Conservation (phyloP, 805 yeast genomes). For the Jamesozyma jinghongensis region DNA sequence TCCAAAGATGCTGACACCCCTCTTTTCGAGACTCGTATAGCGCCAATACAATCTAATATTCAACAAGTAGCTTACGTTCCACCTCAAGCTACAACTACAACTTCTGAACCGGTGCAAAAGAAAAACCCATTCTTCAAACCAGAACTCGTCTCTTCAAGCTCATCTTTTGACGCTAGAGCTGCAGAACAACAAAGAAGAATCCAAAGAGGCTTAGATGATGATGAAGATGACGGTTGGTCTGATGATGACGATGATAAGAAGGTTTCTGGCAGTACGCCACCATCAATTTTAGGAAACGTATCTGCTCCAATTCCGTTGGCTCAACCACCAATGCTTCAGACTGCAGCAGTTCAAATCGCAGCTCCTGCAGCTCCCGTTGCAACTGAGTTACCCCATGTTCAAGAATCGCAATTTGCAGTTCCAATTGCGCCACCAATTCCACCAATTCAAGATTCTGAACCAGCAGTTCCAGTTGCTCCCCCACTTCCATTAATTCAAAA, state of each 20-base stretch:
- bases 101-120: conserved; percentile 12
- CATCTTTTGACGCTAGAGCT: conserved; percentile 43
- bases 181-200: conserved; percentile 59
- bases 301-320: conserved; percentile 17
- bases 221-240: conserved; percentile 29
- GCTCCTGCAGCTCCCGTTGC: conserved; percentile 17
- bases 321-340: not conserved
- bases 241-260: conserved; percentile 30
- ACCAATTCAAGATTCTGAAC: conserved; percentile 5
- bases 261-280: not conserved
- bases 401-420: conserved; percentile 24
- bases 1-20: not conserved
- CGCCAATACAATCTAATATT: not conserved
- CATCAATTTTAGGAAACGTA: not conserved
- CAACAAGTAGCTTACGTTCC: not conserved
- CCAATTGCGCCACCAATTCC: conserved; percentile 40
- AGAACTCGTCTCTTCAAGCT: conserved; percentile 16
- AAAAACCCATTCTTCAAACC: conserved; percentile 48
- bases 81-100: not conserved
- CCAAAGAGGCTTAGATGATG: conserved; percentile 43
- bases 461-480: conserved; percentile 20
- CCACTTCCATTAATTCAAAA: conserved; percentile 5
- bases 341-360: not conserved
- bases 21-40: not conserved
- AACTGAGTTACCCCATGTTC: conserved; percentile 8